These are phyloP conservation scores for Phytophthora macrochlamydospora DNA, from an alignment of 352 stramenopile species.

Conservation along the genomic window DNA sequence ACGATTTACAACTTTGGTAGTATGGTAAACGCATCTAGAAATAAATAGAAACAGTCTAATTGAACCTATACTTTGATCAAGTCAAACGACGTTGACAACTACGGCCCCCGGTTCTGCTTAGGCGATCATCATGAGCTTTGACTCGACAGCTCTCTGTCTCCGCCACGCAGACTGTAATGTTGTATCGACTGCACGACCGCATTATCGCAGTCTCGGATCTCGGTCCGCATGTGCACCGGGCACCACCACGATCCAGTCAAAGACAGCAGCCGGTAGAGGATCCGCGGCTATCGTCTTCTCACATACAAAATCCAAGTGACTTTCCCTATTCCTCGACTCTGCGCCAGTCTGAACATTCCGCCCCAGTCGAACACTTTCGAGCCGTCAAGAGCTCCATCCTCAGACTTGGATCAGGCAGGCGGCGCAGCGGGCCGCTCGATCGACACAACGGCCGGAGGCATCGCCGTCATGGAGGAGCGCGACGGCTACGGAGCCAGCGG, in stretches of 20 bases:
- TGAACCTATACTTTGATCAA: not conserved
- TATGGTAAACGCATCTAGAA: too few species aligned
- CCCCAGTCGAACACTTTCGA: too few species aligned
- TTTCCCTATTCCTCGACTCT: too few species aligned
- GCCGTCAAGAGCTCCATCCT: too few species aligned
- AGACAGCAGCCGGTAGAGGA: not conserved
- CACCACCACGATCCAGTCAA: not conserved
- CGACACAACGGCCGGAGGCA: constrained; percentile 24
- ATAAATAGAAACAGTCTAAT: too few species aligned
- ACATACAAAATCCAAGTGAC: not conserved
- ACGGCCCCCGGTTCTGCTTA: too few species aligned
- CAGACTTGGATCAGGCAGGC: not conserved
- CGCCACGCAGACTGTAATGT: not conserved
- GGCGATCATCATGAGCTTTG: not conserved
- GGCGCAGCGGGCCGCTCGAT: not conserved
- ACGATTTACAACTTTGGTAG: too few species aligned
- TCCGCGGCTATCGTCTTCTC: not conserved
- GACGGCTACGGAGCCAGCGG: constrained; percentile 21
- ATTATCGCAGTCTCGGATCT: not conserved
- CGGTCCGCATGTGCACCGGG: not conserved
- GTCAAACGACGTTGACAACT: not conserved
- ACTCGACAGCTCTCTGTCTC: not conserved
- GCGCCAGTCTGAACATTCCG: too few species aligned
- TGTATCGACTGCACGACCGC: not conserved
- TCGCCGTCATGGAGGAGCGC: constrained; percentile 58